Evolutionary conservation across 352 stramenopile genomes (phyloP).

Genomic region (Globisporangium camurandrum): DNA sequence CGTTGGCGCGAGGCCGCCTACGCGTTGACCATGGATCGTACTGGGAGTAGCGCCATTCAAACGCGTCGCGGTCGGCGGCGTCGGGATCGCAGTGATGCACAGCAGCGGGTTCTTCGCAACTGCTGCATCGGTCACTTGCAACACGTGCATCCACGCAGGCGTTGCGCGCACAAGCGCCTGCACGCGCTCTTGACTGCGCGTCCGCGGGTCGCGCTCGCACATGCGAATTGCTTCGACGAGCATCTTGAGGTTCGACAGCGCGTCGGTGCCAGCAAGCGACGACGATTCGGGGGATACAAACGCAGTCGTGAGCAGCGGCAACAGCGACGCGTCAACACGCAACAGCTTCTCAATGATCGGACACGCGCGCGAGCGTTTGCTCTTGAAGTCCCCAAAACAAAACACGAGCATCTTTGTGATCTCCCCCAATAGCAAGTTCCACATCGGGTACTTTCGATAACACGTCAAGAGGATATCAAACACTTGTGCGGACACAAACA

Average conservation of each 20-base stretch:
- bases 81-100: conserved; percentile 51
- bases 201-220: conserved; percentile 70
- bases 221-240: conserved; percentile 72
- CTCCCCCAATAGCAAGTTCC: conserved; percentile 66
- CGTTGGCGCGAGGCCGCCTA: conserved; percentile 5
- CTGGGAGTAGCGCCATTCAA: conserved; percentile 16
- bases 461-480: conserved; percentile 63
- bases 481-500: conserved; percentile 72
- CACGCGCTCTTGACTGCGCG: conserved; percentile 62
- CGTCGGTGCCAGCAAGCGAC: conserved; percentile 45
- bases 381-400: conserved; percentile 81
- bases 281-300: conserved; percentile 17
- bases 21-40: too few relatives aligned
- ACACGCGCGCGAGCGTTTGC: conserved; percentile 73
- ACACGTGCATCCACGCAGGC: conserved; percentile 44
- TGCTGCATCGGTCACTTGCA: conserved; percentile 45
- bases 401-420: conserved; percentile 85
- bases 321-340: conserved; percentile 40
- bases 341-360: conserved; percentile 71
- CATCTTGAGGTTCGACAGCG: conserved; percentile 74
- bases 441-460: conserved; percentile 79
- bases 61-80: conserved; percentile 22
- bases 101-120: conserved; percentile 32
- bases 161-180: conserved; percentile 41
- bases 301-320: conserved; percentile 49